phyloP scores from a whole-genome alignment of 805 yeast genomes.

The Starmerella floris region DNA sequence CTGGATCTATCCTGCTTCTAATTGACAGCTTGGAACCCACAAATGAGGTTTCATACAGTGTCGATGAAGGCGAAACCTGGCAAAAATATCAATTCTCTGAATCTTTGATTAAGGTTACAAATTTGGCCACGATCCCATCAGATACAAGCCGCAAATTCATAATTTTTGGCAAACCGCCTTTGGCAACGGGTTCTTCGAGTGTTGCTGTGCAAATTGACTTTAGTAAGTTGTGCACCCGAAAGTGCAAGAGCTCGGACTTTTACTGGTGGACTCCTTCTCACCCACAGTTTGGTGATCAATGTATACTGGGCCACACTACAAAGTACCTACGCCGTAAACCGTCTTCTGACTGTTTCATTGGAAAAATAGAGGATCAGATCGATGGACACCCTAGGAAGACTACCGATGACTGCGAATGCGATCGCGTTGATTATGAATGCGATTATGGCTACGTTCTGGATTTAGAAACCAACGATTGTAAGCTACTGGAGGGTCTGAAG shows the following conservation, averaged over 20 bases:
- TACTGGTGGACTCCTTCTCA: constrained; percentile 49
- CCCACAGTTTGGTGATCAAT: constrained; percentile 34
- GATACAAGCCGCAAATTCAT: constrained; percentile 76
- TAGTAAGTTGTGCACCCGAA: constrained; percentile 36
- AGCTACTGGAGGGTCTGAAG: constrained; percentile 56
- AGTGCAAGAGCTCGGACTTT: constrained; percentile 52
- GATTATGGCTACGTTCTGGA: constrained; percentile 69
- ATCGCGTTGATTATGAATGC: constrained; percentile 83
- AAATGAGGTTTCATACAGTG: constrained; percentile 46
- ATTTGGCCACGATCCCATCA: constrained; percentile 78
- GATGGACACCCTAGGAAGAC: constrained; percentile 18
- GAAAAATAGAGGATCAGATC: not conserved
- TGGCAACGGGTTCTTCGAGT: constrained; percentile 36
- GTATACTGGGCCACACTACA: constrained; percentile 61
- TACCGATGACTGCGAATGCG: constrained; percentile 62
- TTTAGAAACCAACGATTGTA: constrained; percentile 63
- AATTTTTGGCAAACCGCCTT: constrained; percentile 41
- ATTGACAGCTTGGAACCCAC: constrained; percentile 50
- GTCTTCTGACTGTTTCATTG: not conserved
- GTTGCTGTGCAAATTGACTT: constrained; percentile 46
- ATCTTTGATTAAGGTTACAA: constrained; percentile 43
- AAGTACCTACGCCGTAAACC: constrained; percentile 45
- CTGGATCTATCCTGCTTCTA: constrained; percentile 72
- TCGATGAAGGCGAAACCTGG: constrained; percentile 78
- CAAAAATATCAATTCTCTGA: constrained; percentile 46